Base-by-base conservation (phyloP, 148 eudicot species). In the Silene conica region DNA sequence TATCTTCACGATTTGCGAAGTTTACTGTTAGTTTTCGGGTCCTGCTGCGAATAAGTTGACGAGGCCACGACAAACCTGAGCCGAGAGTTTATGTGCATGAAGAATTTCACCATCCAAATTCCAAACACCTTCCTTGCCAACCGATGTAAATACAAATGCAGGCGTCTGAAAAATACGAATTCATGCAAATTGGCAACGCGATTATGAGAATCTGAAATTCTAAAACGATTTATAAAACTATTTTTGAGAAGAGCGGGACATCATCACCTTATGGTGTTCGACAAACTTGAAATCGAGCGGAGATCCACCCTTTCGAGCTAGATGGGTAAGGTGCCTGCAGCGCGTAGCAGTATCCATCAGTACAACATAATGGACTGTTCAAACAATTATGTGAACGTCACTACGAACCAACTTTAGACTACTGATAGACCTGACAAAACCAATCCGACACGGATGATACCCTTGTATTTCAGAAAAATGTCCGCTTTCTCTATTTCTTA, bases 91-190 rank as follows among this genome's bases (percentile, higher is more conserved):
- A 71, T 96, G 94, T 21, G 97, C 99, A 72, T 59, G 82, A 70
- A 96, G 85, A 71, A 92, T 62, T 82, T 96, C 99, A 2, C 99
- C 99, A 41, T 96, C 99, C 77, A 96, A 80, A 66, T 96, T 96
- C 99, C 99, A 96, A 15, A 85, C 84, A 52, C 97, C 85, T 79
- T 92, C 90, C 66, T 83, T 82, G 16, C 99, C 97, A 1, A 71
- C 74, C 58, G 99, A 96, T 6, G 89, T 92, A 83, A 96, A 96
- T 15, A 93, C 80, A 82, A 96, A 96, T 48, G 97, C 89, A 20
- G 79, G 76, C 26, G 97, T 96, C 99, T 96, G 80, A 19, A 28
- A 74, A 7, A 38, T 38, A 19, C 16, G 62, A 62, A n/a, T 38
- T 38, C 43, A 7, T 38, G 43, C 34, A 31, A 31, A 31, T 31